Base-by-base conservation (phyloP, 2,329 filamentous ascomycete genomes). In the Xylaria sp. region DNA sequence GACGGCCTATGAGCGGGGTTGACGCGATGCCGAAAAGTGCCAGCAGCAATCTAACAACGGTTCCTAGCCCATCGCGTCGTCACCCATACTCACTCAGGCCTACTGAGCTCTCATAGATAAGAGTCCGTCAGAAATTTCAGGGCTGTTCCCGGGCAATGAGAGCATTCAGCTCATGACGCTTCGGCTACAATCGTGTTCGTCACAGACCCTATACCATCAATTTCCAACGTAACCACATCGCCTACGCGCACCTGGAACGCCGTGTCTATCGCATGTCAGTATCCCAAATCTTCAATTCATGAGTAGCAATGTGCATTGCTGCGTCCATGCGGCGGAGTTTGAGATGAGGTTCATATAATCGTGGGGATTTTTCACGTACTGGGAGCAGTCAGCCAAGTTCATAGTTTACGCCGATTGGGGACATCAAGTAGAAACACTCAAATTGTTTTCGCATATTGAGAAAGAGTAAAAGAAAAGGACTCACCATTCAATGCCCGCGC, bases 151-250 rank as follows among this genome's bases (percentile, higher is more conserved):
- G n/a, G n/a, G n/a, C n/a, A n/a, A n/a, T n/a, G n/a, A n/a, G n/a
- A n/a, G n/a, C n/a, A n/a, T n/a, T n/a, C n/a, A n/a, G n/a, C n/a
- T 59, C 57, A 61, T 15, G 4, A 65, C 41, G 50, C 37, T 56
- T 72, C 72, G 2, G 67, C 50, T n/a, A 75, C 66, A 32, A 77
- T 75, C 2, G 64, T 71, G 59, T 77, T 77, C 3, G 74, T 76
- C 44, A 77, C 72, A n/a, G 70, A 72, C 13, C 75, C 75, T 23
- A 77, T 72, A 3, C 74, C 74, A 50, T 77, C 74, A 18, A 77
- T 76, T 62, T 77, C 75, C 15, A 77, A 68, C 44, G 54, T 73
- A 15, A 77, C 75, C 0, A 70, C 65, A 39, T 77, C 75, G 12
- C 74, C 75, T 7, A 74, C 65, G n/a, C 51, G 55, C 2, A 76